Base-by-base conservation (phyloP, 176 grass and related monocot species). In the Hyparrhenia diplandra region DNA sequence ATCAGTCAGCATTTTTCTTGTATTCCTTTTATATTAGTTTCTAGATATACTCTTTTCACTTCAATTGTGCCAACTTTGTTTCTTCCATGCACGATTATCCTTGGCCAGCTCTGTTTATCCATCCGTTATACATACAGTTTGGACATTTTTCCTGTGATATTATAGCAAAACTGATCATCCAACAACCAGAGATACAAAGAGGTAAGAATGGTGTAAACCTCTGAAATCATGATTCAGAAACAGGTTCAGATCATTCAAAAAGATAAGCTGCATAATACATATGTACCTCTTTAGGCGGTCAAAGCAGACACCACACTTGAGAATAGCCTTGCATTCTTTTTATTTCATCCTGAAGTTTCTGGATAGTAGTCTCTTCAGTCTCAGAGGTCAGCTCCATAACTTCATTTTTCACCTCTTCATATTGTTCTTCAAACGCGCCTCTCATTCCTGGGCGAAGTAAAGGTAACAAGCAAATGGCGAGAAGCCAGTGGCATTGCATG, bases 301-400 rank as follows among this genome's bases (percentile, higher is more conserved):
- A 59, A 93, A 95, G 80, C 95, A 98, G 47, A 98, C 95, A 31
- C 88, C 90, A 64, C 88, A 98, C 88, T 98, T 98, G 35, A 98
- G 95, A 89, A 98, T 94, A 64, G 90, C 92, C 67, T 98, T 98
- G 90, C 88, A 98, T 54, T 98, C 95, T 69, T 94, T n/a, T 91
- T 67, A 95, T 93, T 83, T 98, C 95, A 69, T 98, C 95, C 58
- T 98, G 86, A 65, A 98, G 92, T 46, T 93, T 98, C 74, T 93
- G 86, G 67, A 98, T 89, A 64, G 92, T 91, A 75, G 76, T 73
- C 63, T 94, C 95, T 87, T 94, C 95, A 34, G 77, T 91, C 71
- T 98, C 92, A 31, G 81, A 86, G 27, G 88, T 95, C 71, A 98
- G 85, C 73, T 98, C 90, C 70, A 71, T 85, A 67, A 98, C 90